Base-by-base conservation (phyloP, 1,284 basidiomycete species). In the Tilletiaria anomala region DNA sequence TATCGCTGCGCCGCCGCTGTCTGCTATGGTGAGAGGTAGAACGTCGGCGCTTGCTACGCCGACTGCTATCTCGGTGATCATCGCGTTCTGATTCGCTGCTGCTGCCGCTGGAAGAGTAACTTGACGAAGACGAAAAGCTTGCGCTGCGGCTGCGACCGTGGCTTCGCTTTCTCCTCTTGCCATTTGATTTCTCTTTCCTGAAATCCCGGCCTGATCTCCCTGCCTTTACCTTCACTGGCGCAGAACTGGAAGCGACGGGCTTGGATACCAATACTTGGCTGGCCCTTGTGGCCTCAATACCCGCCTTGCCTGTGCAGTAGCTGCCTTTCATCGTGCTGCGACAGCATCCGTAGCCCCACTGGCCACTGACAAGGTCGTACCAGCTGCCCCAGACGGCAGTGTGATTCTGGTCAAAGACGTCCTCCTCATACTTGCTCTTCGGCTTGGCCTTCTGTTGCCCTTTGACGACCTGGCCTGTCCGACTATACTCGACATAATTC, bases 341-440 rank as follows among this genome's bases (percentile, higher is more conserved):
- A 65, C 93, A 99, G 69, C 93, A 99, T 21, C 76, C 79, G 68
- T 82, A 97, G 35, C 93, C 93, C 93, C 93, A 97, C 44, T 73
- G 68, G 8, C 79, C 77, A 1, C 75, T 72, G 5, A 75, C 72
- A 10, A 73, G 53, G 58, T 85, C 79, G 69, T 84, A 96, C 79
- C 80, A 97, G 23, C 91, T 96, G 20, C 93, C 93, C 89, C 89
- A 99, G 6, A 96, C 79, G 2, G 78, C 70, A 0, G 80, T 85
- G 62, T 99, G 93, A 65, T 99, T 99, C 69, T 89, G 89, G 59
- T 82, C 73, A 58, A 75, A 79, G n/a, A 88, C 85, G 75, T 94
- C 89, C 69, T 94, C 91, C 15, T 82, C 78, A 69, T 96, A 97
- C 69, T 93, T 94, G 32, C 84, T 89, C 57, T 75, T 75, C 12